A percentile compares a stretch with the other conserved stretches of the same genome.
Conservation (phyloP, 371 early-diverging fungal species). For the Mortierella sp. region DNA sequence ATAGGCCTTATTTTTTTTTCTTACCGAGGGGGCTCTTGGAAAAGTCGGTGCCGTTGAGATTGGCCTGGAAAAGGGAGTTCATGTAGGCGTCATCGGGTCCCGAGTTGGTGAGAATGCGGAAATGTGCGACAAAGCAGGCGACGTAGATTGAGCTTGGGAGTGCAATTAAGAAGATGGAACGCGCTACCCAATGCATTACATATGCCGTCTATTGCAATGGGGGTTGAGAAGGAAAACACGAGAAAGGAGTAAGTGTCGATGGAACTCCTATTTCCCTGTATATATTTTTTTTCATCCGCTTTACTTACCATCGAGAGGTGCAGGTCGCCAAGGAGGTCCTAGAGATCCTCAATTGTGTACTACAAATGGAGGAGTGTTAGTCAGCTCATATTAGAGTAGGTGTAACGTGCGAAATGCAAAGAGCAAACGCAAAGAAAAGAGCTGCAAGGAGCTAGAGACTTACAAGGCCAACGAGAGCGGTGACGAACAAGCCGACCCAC, state of each 20-base stretch:
- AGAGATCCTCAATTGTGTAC: constrained; percentile 95
- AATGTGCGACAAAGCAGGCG: constrained; percentile 90
- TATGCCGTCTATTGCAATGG: constrained; percentile 65
- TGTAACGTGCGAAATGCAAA: background rate
- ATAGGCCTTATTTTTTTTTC: background rate
- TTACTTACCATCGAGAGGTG: constrained; percentile 67
- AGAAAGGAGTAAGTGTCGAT: background rate
- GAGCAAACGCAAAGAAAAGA: background rate
- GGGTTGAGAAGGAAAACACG: no score
- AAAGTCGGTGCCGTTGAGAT: constrained; percentile 85
- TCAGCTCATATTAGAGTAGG: background rate
- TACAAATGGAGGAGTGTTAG: background rate
- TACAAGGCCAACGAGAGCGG: constrained; percentile 92
- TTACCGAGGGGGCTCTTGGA: constrained; percentile 85
- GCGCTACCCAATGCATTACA: constrained; percentile 80
- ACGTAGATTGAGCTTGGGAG: constrained; percentile 91
- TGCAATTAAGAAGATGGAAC: constrained; percentile 83
- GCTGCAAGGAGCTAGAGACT: background rate
- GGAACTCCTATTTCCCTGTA: no score
- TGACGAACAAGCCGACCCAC: constrained; percentile 99
- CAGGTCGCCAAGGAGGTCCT: constrained; percentile 91
- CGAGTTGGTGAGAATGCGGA: constrained; percentile 84
- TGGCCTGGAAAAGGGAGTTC: constrained; percentile 97
- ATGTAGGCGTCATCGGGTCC: constrained; percentile 98
- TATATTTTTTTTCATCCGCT: background rate